Percentiles rank a stretch among this genome's conserved stretches.
phyloP scores from a whole-genome alignment of 345 rosid species.

The Arabidopsis arenosa region DNA sequence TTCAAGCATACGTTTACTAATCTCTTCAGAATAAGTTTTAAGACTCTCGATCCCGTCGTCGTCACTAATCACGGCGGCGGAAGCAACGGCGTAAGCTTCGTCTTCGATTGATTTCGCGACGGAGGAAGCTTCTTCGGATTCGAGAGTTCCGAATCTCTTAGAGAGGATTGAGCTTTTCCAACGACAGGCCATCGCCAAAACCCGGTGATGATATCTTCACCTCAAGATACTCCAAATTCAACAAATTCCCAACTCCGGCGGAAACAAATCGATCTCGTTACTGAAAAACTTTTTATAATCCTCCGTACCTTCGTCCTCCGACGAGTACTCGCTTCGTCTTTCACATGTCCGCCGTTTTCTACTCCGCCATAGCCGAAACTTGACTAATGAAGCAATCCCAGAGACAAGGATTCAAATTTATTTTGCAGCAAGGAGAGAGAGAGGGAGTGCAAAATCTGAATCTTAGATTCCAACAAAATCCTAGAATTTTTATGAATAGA shows the following conservation, averaged over 20 bases:
- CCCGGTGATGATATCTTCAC: conserved; percentile 76
- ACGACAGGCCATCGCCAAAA: conserved; percentile 58
- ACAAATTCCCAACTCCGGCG: conserved; percentile 73
- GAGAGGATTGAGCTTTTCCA: conserved; percentile 74
- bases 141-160: conserved; percentile 71
- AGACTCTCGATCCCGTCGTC: conserved; percentile 81
- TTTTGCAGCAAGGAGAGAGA: too few relatives aligned
- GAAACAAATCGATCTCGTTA: conserved; percentile 77
- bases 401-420: too few relatives aligned
- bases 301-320: too few relatives aligned
- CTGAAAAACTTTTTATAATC: conserved; percentile 95
- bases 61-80: conserved; percentile 49
- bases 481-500: too few relatives aligned
- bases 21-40: conserved; percentile 75
- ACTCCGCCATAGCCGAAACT: too few relatives aligned
- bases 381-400: too few relatives aligned
- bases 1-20: conserved; percentile 80
- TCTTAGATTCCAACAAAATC: too few relatives aligned
- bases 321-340: too few relatives aligned
- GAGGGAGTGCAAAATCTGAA: too few relatives aligned
- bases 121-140: conserved; percentile 59
- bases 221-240: conserved; percentile 80
- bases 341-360: too few relatives aligned
- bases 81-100: conserved; percentile 65
- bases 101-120: conserved; percentile 65